A percentile compares a stretch with the other conserved stretches of the same genome.
Evolutionary conservation across 2,329 filamentous ascomycete species (phyloP).

Genomic region (Sclerotinia borealis): DNA sequence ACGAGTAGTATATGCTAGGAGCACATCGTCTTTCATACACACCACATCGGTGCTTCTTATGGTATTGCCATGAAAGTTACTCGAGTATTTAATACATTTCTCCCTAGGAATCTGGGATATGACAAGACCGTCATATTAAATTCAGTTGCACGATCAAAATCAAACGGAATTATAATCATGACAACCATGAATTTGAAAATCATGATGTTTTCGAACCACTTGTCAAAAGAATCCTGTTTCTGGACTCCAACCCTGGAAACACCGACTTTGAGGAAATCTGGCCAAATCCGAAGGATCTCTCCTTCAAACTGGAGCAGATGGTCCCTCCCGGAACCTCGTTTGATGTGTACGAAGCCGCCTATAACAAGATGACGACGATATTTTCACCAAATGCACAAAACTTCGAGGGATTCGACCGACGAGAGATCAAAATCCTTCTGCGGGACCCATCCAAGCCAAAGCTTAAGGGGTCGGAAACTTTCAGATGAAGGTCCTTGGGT

Average conservation of each 20-base stretch:
- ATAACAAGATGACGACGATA: neutral
- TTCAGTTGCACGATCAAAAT: too few relatives aligned
- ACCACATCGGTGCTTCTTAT: too few relatives aligned
- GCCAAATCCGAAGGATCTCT: neutral
- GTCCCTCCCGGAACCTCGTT: neutral
- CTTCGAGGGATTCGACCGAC: neutral
- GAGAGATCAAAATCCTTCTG: neutral
- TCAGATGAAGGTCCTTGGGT: constrained; percentile 4
- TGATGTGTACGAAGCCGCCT: neutral
- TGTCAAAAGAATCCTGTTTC: constrained; percentile 19
- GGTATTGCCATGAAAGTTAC: too few relatives aligned
- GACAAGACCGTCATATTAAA: too few relatives aligned
- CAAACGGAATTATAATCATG: too few relatives aligned
- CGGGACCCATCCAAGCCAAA: neutral
- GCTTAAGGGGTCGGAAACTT: neutral
- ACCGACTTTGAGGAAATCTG: neutral
- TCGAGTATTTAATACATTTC: too few relatives aligned
- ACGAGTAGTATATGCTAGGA: too few relatives aligned
- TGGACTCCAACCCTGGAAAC: neutral
- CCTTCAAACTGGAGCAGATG: neutral
- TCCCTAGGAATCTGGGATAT: too few relatives aligned
- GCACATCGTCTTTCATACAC: too few relatives aligned
- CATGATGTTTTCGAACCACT: too few relatives aligned
- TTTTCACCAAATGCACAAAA: neutral
- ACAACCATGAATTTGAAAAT: too few relatives aligned